Base-by-base conservation (phyloP, 1,284 basidiomycete species). In the Rhodofomes roseus region DNA sequence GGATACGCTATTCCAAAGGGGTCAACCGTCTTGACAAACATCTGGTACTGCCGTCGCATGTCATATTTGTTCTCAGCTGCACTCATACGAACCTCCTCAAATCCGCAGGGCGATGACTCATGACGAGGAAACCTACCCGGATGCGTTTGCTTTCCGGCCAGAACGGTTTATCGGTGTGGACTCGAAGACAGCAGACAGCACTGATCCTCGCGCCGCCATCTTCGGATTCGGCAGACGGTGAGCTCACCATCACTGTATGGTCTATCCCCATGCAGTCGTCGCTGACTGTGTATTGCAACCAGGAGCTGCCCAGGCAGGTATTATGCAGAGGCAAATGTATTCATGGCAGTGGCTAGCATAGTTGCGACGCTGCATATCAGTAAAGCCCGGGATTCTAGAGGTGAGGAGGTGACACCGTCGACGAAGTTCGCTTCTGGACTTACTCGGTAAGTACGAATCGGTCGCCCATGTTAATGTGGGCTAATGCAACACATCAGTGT, bases 91-190 rank as follows among this genome's bases (percentile, higher is more conserved):
- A 34, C 31, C 31, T 39, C 37, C 7, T 16, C 7, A 39, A 12
- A 14, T 39, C 3, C 18, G 8, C 20, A 44, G 43, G 43, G 16
- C 20, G 25, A 67, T 71, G 65, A 66, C 58, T 14, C 59, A 61
- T 4, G 64, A 68, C 43, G 55, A 60, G 8, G 50, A 61, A 8
- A 43, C 62, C 20, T 70, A 65, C 27, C 62, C 65, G 18, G 57
- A 70, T 4, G 61, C 68, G 25, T 55, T 63, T 2, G 23, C 29
- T 36, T 72, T 72, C 59, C 41, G 54, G 11, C 69, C 68, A 12
- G 68, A 70, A 36, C 62, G 70, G 16, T 71, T 67, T 61, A 20
- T 61, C 57, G 60, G 70, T 52, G 39, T 16, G 6, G 57, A 65
- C 51, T 4, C 31, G 31, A 11, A 34, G 31, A 43, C 60, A 60